Base-by-base conservation (phyloP, 129 eudicot genomes). In the Saposhnikovia divaricata region DNA sequence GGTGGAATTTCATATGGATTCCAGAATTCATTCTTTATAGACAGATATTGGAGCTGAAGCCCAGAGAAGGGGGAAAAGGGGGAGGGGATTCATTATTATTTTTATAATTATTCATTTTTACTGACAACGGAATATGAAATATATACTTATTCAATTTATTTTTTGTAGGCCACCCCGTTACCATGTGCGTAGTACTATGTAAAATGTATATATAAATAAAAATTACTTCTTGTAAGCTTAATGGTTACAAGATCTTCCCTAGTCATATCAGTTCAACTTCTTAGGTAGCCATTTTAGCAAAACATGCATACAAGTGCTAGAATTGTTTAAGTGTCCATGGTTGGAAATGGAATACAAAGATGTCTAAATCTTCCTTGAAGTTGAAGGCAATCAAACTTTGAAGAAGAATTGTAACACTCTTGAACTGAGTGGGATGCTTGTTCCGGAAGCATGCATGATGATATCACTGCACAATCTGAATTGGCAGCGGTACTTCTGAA, bases 81-180 rank as follows among this genome's bases (percentile, higher is more conserved):
- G 55, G 63, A 2, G 3, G 63, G 66, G 13, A 3, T 23, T 59
- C 31, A 59, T 59, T 59, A 59, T 23, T 59, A 55, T 55, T 19
- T 6, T 19, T 6, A 55, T 1, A 55, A 55, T 55, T 55, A 59
- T 59, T 59, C 66, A 28, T 28, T 25, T 66, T 66, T 11, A 66
- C 21, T 66, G 18, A 66, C 1, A 31, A 11, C 38, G 1, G 19
- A 66, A 66, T 68, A 27, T 68, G 73, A 31, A 31, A 68, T 31
- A 68, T 68, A 68, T 51, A 51, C 73, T 31, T 68, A 68, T 68
- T 31, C 39, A 31, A 66, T 68, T 68, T 42, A 68, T 68, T 68
- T 34, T 68, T 68, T 68, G 73, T 68, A 68, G 73, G 73, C 7
- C 28, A 28, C 72, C 40, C 4, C 27, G 40, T 31, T 1, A 0